Conservation (phyloP, 805 yeast species). For the Metschnikowia hibisci region DNA sequence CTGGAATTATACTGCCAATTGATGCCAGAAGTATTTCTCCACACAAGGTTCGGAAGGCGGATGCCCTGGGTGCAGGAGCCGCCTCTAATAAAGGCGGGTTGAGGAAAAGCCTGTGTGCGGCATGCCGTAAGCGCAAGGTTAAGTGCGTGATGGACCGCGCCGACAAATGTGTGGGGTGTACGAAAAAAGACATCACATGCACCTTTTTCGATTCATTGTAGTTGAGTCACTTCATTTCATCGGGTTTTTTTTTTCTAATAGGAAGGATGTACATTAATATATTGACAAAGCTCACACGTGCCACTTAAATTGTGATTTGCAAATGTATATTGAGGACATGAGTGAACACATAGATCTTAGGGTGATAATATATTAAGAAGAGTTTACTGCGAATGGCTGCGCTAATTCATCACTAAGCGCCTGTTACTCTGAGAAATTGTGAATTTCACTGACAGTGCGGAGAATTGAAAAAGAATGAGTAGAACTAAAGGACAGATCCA, state of each 20-base stretch:
- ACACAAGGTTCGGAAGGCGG: constrained; percentile 14
- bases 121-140: constrained; percentile 42
- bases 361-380: no score
- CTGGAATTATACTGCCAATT: background rate
- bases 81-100: background rate
- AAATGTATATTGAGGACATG: no score
- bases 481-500: no score
- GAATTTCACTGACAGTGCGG: no score
- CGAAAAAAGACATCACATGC: constrained; percentile 35
- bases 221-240: constrained; percentile 1
- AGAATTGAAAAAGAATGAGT: no score
- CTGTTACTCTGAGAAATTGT: no score
- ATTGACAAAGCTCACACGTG: no score
- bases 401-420: no score
- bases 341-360: no score
- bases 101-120: constrained; percentile 37
- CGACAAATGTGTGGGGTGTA: constrained; percentile 39
- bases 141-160: constrained; percentile 35
- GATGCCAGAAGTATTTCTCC: constrained; percentile 5
- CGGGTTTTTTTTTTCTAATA: background rate
- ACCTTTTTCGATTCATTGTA: constrained; percentile 15
- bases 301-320: no score
- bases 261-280: no score
- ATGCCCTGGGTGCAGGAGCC: constrained; percentile 1
- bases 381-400: no score